These are phyloP conservation scores for Boechera divaricarpa DNA, from an alignment of 345 rosid genomes.

Conservation along the genomic window DNA sequence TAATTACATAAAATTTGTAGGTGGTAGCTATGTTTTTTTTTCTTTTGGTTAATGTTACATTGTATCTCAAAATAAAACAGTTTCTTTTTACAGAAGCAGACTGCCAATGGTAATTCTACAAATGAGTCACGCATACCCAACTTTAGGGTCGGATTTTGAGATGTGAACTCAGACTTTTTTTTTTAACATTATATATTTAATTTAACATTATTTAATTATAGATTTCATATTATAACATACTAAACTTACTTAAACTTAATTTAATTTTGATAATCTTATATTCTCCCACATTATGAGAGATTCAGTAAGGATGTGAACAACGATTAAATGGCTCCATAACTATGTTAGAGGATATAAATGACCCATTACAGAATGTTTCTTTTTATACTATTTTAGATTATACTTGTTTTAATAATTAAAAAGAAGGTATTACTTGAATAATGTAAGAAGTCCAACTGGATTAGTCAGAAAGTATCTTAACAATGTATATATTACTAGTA, in stretches of 20 bases:
- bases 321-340: constrained; percentile 20
- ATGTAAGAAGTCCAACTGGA: constrained; percentile 30
- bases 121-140: neutral
- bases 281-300: neutral
- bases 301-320: constrained; percentile 4
- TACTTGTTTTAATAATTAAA: neutral
- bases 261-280: neutral
- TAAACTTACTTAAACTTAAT: too few species aligned
- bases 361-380: constrained; percentile 26
- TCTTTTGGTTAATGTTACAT: neutral
- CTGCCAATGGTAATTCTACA: neutral
- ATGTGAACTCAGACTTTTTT: neutral
- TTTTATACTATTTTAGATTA: neutral
- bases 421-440: neutral
- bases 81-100: neutral
- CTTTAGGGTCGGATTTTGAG: neutral
- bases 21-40: neutral
- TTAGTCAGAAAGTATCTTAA: constrained; percentile 26
- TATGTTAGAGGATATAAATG: constrained; percentile 20
- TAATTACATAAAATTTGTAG: neutral
- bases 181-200: neutral
- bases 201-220: neutral
- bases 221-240: neutral
- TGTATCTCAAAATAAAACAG: neutral
- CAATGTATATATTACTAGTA: constrained; percentile 14